phyloP scores from a whole-genome alignment of 139 green algal genomes.

The Ettlia oleoabundans region DNA sequence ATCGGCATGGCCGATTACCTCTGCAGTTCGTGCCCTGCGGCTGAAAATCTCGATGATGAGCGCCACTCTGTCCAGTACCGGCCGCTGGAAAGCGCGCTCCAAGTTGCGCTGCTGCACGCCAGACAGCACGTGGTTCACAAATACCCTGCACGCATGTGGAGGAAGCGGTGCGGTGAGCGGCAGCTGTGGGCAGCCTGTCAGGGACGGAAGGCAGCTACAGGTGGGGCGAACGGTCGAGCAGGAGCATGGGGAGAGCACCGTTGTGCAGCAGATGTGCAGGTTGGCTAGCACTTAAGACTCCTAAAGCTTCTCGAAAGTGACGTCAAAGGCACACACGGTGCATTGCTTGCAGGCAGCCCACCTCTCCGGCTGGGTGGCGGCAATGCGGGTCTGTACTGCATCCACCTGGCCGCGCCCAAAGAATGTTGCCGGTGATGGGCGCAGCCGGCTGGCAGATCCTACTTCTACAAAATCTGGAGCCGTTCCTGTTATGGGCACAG shows the following conservation, averaged over 20 bases:
- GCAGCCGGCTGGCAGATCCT: not conserved
- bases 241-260: too few relatives aligned
- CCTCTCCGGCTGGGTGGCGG: not conserved
- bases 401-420: constrained; percentile 28
- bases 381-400: not conserved
- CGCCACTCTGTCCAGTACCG: constrained; percentile 71
- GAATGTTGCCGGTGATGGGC: constrained; percentile 26
- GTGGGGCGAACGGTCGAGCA: too few relatives aligned
- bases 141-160: constrained; percentile 28
- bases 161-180: not conserved
- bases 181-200: not conserved
- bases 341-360: not conserved
- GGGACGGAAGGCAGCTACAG: too few relatives aligned
- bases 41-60: constrained; percentile 82
- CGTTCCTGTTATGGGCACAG: not conserved
- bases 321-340: not conserved
- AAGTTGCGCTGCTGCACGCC: constrained; percentile 73
- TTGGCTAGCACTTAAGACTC: too few relatives aligned
- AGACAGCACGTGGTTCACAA: constrained; percentile 65
- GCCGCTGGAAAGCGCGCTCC: constrained; percentile 43
- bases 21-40: constrained; percentile 60
- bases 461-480: not conserved
- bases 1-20: too few relatives aligned
- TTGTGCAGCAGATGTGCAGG: too few relatives aligned
- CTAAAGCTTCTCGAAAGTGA: not conserved